Evolutionary conservation across 2,329 filamentous ascomycete genomes (phyloP).

Genomic region (Aspergillus sp.): DNA sequence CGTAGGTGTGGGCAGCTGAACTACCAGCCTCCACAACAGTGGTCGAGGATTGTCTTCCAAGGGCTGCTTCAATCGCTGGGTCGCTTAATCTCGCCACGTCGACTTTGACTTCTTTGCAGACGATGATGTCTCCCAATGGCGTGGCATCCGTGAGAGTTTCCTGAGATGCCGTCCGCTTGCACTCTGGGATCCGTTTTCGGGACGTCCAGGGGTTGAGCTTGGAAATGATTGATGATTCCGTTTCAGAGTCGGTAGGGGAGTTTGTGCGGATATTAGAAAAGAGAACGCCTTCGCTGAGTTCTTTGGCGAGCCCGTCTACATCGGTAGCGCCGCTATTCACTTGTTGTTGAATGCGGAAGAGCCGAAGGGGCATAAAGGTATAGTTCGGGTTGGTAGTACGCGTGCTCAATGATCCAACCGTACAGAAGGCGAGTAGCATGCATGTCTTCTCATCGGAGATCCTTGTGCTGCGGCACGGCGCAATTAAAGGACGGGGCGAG

Average conservation of each 20-base stretch:
- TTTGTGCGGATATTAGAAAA: constrained; percentile 34
- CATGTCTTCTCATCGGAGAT: constrained; percentile 41
- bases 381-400: constrained; percentile 53
- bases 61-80: constrained; percentile 16
- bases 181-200: constrained; percentile 6
- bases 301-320: constrained; percentile 60
- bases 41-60: constrained; percentile 21
- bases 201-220: constrained; percentile 23
- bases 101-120: constrained; percentile 63
- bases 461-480: constrained; percentile 31
- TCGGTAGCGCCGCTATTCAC: constrained; percentile 56
- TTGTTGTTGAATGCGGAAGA: constrained; percentile 68
- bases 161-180: constrained; percentile 12
- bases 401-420: constrained; percentile 63
- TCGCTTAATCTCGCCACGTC: constrained; percentile 40
- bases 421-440: constrained; percentile 54
- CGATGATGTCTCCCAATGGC: constrained; percentile 58
- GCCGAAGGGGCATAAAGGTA: constrained; percentile 61
- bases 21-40: constrained; percentile 28
- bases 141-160: constrained; percentile 23
- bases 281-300: constrained; percentile 62
- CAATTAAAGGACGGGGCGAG: constrained; percentile 36
- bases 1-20: constrained; percentile 40
- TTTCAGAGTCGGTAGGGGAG: constrained; percentile 25
- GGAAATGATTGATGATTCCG: constrained; percentile 20